A percentile compares a stretch with the other conserved stretches of the same genome.
Conservation (phyloP, 495 filamentous ascomycete genomes). For the Rostrohypoxylon terebratum region DNA sequence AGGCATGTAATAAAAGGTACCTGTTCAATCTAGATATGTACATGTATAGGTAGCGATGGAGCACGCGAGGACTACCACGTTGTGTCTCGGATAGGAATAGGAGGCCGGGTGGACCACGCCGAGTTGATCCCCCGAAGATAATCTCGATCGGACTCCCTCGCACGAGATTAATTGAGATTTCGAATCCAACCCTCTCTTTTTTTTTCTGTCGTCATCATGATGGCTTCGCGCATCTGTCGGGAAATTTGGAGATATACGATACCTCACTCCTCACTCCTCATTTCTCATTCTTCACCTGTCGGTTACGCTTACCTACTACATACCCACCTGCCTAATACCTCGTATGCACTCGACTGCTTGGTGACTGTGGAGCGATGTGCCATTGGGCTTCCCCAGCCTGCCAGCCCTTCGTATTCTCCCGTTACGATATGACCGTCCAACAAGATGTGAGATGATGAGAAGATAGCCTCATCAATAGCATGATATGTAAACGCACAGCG, state of each 20-base stretch:
- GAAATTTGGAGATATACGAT: constrained; percentile 30
- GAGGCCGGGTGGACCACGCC: constrained; percentile 28
- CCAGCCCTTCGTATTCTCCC: constrained; percentile 14
- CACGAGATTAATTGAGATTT: constrained; percentile 42
- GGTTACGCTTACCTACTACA: constrained; percentile 13
- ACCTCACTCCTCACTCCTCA: constrained; percentile 4
- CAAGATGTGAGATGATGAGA: constrained; percentile 13
- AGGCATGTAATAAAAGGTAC: constrained; percentile 23
- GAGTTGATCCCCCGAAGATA: constrained; percentile 36
- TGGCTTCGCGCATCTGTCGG: constrained; percentile 17
- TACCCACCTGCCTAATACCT: neutral
- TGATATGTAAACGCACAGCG: constrained; percentile 22
- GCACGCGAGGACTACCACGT: constrained; percentile 46
- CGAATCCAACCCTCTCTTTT: constrained; percentile 32
- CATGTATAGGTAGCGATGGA: constrained; percentile 13
- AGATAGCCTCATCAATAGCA: constrained; percentile 5
- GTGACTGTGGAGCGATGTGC: constrained; percentile 1
- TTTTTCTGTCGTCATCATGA: constrained; percentile 40
- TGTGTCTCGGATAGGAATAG: constrained; percentile 44
- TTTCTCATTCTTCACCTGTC: constrained; percentile 24
- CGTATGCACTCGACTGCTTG: constrained; percentile 17
- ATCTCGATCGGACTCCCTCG: constrained; percentile 42
- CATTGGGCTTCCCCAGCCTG: constrained; percentile 1
- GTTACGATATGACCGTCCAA: constrained; percentile 8
- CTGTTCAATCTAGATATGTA: constrained; percentile 13